Base-by-base conservation (phyloP, 345 rosid genomes). In the Mercurialis annua region DNA sequence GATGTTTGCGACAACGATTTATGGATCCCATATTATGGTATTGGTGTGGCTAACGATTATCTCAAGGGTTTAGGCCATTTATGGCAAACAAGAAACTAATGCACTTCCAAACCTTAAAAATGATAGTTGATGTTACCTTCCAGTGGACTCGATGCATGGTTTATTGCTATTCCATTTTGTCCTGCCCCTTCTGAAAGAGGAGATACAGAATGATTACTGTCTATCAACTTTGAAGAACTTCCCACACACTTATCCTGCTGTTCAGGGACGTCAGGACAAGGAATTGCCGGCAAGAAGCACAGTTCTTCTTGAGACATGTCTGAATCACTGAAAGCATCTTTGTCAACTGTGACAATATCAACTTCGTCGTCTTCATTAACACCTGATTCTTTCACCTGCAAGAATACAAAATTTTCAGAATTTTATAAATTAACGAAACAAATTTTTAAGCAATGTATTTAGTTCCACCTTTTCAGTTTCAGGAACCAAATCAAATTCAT, bases 291-390 rank as follows among this genome's bases (percentile, higher is more conserved):
- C 86, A 94, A 84, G 84, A 89, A 95, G 64, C 93, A 79, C 9
- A 95, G 81, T 76, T 95, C 97, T 69, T 91, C 99, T 69, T 86
- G 96, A 56, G 99, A 95, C 81, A 80, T 82, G 72, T 95, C 99
- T 64, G 99, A 92, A 79, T 92, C 99, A 80, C 98, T 95, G 73
- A 92, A 85, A 66, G 77, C 79, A 80, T 87, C 93, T 78, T 88
- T 84, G 67, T 90, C 99, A 56, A 89, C 81, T 1, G 92, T 82
- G 84, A 89, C 76, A 70, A 95, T 88, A 79, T 95, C 99, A 78
- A 92, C 90, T 68, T 88, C 97, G 51, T 92, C 98, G 81, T 92
- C 98, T 82, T 95, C 90, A 81, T 92, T 90, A 62, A 82, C 84
- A 79, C 79, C 87, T 42, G 85, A 74, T 61, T 79, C 93, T 84